These are phyloP conservation scores for Kluyveromyces nonfermentans DNA, from an alignment of 805 yeast genomes.

Conservation along the genomic window DNA sequence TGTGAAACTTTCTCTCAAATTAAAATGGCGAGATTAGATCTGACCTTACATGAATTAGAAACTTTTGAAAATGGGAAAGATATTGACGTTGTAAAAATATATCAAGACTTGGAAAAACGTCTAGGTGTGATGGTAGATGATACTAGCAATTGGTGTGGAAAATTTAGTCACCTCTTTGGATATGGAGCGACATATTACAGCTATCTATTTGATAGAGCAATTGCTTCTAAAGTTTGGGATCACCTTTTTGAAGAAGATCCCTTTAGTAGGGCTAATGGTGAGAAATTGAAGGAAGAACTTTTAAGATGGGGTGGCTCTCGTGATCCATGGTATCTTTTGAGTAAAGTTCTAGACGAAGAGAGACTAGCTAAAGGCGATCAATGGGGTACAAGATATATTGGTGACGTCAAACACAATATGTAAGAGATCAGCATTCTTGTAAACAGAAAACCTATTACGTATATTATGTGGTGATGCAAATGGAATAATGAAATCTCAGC, in stretches of 20 bases:
- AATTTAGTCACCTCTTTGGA: constrained; percentile 85
- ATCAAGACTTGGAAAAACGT: constrained; percentile 54
- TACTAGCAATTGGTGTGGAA: constrained; percentile 83
- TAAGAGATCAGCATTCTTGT: not conserved
- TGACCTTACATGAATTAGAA: constrained; percentile 48
- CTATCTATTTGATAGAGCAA: constrained; percentile 83
- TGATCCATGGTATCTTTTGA: constrained; percentile 81
- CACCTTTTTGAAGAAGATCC: constrained; percentile 66
- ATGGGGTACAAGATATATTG: constrained; percentile 55
- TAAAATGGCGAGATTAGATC: constrained; percentile 85
- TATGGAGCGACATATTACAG: constrained; percentile 94
- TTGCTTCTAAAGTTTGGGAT: constrained; percentile 79
- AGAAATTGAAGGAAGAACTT: constrained; percentile 56
- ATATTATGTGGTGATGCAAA: too few species aligned
- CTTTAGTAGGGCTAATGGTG: constrained; percentile 63
- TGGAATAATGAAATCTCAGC: too few species aligned
- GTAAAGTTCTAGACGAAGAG: constrained; percentile 63
- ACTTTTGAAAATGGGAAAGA: constrained; percentile 30
- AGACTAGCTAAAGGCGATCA: constrained; percentile 57
- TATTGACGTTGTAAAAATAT: constrained; percentile 51
- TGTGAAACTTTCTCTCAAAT: constrained; percentile 81
- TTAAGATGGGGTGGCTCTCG: constrained; percentile 90
- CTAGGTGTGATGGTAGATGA: constrained; percentile 57
- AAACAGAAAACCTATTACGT: not conserved
- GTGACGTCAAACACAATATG: constrained; percentile 20